phyloP scores from a whole-genome alignment of 164 flowering plant species.

The Malania oleifera region DNA sequence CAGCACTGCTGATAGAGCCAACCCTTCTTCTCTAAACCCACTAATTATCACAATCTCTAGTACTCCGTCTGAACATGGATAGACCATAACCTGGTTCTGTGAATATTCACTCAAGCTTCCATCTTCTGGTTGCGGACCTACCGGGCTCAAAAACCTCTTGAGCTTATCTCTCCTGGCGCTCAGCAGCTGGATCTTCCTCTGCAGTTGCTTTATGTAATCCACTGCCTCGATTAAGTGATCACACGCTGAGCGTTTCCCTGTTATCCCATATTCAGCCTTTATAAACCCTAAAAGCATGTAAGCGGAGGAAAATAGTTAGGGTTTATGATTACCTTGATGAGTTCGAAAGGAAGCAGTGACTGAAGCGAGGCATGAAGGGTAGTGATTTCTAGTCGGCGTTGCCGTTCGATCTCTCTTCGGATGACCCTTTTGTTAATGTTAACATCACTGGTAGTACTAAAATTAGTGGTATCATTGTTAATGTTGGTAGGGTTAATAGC shows the following conservation, averaged over 20 bases:
- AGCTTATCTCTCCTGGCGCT: constrained; percentile 28
- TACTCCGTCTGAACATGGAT: constrained; percentile 27
- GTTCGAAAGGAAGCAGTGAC: no score
- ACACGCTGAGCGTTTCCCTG: constrained; percentile 44
- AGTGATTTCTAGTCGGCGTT: no score
- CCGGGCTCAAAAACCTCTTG: constrained; percentile 5
- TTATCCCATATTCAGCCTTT: background rate
- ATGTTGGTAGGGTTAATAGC: no score
- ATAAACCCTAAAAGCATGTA: background rate
- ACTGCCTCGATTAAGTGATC: constrained; percentile 39
- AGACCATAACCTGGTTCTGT: constrained; percentile 24
- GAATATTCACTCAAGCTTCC: no score
- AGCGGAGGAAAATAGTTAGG: background rate
- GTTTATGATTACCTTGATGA: background rate
- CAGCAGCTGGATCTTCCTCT: constrained; percentile 21
- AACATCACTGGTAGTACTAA: no score
- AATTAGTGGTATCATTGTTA: no score
- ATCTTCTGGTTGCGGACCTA: constrained; percentile 2
- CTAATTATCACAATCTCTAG: constrained; percentile 27
- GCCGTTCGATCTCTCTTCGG: no score
- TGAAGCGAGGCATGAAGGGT: no score
- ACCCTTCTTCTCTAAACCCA: constrained; percentile 8
- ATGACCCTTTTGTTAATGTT: no score
- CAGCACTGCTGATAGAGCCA: constrained; percentile 29
- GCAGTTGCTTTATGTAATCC: constrained; percentile 26